phyloP scores from a whole-genome alignment of 1,139 yeast genomes.

The Nadsonia commutata region DNA sequence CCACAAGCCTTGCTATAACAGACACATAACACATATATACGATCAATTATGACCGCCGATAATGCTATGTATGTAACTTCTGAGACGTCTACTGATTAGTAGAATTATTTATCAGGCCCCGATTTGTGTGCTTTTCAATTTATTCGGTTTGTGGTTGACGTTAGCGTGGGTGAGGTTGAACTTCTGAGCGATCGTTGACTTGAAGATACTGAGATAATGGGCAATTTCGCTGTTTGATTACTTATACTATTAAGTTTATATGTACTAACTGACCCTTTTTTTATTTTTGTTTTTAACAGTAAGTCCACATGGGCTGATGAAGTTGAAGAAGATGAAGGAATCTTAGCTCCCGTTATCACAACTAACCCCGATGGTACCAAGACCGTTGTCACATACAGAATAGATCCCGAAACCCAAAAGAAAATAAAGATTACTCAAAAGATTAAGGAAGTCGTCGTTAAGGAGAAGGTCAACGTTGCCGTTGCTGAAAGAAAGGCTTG shows the following conservation, averaged over 20 bases:
- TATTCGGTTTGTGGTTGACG: too few relatives aligned
- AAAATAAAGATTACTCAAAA: slow-evolving; percentile 79
- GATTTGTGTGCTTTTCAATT: too few relatives aligned
- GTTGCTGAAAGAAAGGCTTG: slow-evolving; percentile 30
- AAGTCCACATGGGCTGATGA: slow-evolving; percentile 17
- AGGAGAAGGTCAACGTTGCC: slow-evolving; percentile 51
- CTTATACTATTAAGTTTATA: too few relatives aligned
- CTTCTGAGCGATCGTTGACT: too few relatives aligned
- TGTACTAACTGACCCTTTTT: slow-evolving; percentile 3
- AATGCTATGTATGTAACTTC: not conserved
- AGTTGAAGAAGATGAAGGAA: slow-evolving; percentile 15
- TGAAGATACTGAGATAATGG: too few relatives aligned
- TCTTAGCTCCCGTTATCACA: slow-evolving; percentile 43
- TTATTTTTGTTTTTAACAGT: slow-evolving; percentile 1
- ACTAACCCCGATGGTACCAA: slow-evolving; percentile 80
- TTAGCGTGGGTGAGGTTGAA: too few relatives aligned
- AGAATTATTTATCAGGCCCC: too few relatives aligned
- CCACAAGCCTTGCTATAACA: not conserved
- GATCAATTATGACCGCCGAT: not conserved
- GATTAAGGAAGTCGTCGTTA: slow-evolving; percentile 60
- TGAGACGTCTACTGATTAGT: too few relatives aligned
- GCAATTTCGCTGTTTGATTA: too few relatives aligned
- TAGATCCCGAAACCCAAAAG: slow-evolving; percentile 60
- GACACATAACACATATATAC: not conserved
- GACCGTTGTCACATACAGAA: slow-evolving; percentile 64